Conservation (phyloP, 129 eudicot genomes). For the Artemisia tridentata region DNA sequence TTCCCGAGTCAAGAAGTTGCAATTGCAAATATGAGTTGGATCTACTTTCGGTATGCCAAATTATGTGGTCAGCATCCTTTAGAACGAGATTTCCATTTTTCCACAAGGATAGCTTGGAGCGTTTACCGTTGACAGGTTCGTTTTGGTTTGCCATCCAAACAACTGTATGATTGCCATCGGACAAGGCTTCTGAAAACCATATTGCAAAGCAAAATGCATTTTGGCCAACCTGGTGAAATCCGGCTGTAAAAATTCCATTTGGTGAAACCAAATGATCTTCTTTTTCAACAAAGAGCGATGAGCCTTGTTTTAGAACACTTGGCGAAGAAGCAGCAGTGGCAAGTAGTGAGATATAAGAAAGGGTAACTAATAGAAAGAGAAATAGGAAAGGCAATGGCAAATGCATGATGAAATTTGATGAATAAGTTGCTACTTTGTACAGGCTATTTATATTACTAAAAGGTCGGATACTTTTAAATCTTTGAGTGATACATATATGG, state of each 20-base stretch:
- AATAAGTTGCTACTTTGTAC: no score
- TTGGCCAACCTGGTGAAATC: background rate
- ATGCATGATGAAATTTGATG: background rate
- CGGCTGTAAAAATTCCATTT: background rate
- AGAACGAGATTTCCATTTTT: slow-evolving; percentile 6
- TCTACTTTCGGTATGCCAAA: background rate
- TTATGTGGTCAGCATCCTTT: background rate
- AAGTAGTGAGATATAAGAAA: background rate
- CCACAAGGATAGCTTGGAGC: background rate
- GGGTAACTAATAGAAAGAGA: background rate
- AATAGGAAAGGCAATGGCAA: background rate
- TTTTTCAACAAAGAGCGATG: background rate
- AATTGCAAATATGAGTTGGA: background rate
- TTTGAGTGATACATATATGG: no score
- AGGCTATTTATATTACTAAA: no score
- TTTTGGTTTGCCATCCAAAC: slow-evolving; percentile 3
- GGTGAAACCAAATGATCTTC: background rate
- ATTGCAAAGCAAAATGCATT: background rate
- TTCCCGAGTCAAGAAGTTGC: background rate
- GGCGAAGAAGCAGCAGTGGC: background rate
- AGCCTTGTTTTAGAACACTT: background rate
- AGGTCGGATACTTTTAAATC: background rate
- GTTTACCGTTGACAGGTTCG: background rate
- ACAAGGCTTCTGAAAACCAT: background rate
- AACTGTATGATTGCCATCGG: background rate